Conservation (phyloP, 176 grass and related monocot genomes). For the Zea luxurians region DNA sequence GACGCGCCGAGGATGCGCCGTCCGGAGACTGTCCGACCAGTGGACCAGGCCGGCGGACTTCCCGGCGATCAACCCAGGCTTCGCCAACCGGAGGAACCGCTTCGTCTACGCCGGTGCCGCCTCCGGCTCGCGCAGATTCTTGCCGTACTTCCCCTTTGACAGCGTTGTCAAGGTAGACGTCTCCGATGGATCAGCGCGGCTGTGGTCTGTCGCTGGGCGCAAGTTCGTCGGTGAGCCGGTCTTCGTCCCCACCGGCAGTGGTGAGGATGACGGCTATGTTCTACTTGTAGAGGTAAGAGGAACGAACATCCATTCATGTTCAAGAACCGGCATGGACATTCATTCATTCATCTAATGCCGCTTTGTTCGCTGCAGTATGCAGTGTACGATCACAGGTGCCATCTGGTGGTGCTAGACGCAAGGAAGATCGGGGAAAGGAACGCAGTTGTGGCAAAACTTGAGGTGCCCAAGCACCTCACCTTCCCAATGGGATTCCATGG, state of each 20-base stretch:
- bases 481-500: slow-evolving; percentile 97
- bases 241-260: slow-evolving; percentile 49
- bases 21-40: slow-evolving; percentile 51
- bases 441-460: slow-evolving; percentile 66
- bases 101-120: slow-evolving; percentile 59
- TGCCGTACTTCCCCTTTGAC: slow-evolving; percentile 86
- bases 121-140: slow-evolving; percentile 61
- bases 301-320: background rate
- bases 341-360: background rate
- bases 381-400: slow-evolving; percentile 62
- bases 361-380: slow-evolving; percentile 59
- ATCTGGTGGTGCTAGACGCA: slow-evolving; percentile 78
- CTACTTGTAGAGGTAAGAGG: slow-evolving; percentile 75
- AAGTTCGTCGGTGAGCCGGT: slow-evolving; percentile 80
- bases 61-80: slow-evolving; percentile 68
- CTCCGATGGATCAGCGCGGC: slow-evolving; percentile 33
- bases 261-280: slow-evolving; percentile 83
- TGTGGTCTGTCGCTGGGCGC: slow-evolving; percentile 54
- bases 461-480: slow-evolving; percentile 77
- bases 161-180: slow-evolving; percentile 63
- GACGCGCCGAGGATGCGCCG: slow-evolving; percentile 39
- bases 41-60: slow-evolving; percentile 72
- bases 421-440: slow-evolving; percentile 64
- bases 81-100: slow-evolving; percentile 49
- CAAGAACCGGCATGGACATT: background rate